phyloP scores from a whole-genome alignment of 1,139 yeast species.

The Debaryomyces fabryi region DNA sequence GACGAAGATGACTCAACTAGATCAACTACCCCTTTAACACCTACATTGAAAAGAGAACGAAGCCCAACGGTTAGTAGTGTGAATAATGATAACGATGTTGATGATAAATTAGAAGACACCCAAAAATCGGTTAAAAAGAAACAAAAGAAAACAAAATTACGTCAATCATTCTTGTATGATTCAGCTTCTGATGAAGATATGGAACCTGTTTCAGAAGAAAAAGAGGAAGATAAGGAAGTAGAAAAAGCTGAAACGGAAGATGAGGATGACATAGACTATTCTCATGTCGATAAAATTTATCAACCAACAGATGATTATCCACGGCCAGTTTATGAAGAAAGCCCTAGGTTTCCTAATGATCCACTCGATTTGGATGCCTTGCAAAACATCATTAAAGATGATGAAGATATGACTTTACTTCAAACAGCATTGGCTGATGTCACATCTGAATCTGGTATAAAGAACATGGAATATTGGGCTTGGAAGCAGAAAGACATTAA shows the following conservation, averaged over 20 bases:
- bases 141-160: conserved; percentile 24
- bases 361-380: conserved; percentile 51
- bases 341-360: conserved; percentile 25
- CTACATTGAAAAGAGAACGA: conserved; percentile 29
- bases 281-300: conserved; percentile 39
- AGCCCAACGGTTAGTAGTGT: conserved; percentile 29
- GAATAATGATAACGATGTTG: conserved; percentile 35
- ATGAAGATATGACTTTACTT: conserved; percentile 67
- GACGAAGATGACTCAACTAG: conserved; percentile 46
- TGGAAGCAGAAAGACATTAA: conserved; percentile 57
- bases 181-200: conserved; percentile 37
- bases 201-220: conserved; percentile 15
- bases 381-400: conserved; percentile 63
- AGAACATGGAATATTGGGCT: conserved; percentile 62
- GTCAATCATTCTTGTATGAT: conserved; percentile 32
- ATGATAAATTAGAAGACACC: conserved; percentile 23
- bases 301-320: conserved; percentile 51
- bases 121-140: conserved; percentile 16
- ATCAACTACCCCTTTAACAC: conserved; percentile 43
- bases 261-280: conserved; percentile 24
- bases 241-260: conserved; percentile 11
- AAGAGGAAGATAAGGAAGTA: conserved; percentile 9
- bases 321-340: conserved; percentile 53
- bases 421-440: conserved; percentile 43
- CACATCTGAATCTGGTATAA: conserved; percentile 29